Evolutionary conservation across 2,329 filamentous ascomycete species (phyloP).

Genomic region (Neurospora crassa): DNA sequence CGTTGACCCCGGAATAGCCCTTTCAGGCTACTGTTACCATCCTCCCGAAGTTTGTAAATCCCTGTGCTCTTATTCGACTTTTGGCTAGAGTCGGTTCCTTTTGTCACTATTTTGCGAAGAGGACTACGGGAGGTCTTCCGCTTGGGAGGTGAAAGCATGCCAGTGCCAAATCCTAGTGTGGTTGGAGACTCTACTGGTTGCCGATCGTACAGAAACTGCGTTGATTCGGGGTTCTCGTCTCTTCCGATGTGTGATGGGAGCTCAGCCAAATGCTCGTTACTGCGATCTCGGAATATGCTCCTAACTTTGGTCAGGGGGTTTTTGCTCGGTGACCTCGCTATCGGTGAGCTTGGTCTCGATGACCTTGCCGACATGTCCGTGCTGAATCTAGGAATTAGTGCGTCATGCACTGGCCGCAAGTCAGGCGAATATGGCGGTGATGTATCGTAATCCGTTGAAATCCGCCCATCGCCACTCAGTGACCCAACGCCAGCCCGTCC

Average conservation of each 20-base stretch:
- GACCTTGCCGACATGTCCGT: slow-evolving; percentile 53
- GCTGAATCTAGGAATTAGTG: slow-evolving; percentile 48
- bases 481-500: slow-evolving; percentile 40
- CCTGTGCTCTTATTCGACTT: slow-evolving; percentile 39
- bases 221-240: slow-evolving; percentile 22
- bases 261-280: slow-evolving; percentile 32
- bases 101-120: slow-evolving; percentile 25
- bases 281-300: slow-evolving; percentile 45
- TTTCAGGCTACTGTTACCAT: slow-evolving; percentile 46
- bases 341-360: slow-evolving; percentile 49
- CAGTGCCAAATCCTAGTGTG: slow-evolving; percentile 13
- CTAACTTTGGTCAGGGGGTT: slow-evolving; percentile 49
- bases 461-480: slow-evolving; percentile 27
- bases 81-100: slow-evolving; percentile 34
- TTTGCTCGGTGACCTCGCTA: slow-evolving; percentile 35
- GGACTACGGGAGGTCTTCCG: slow-evolving; percentile 29
- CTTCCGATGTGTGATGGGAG: slow-evolving; percentile 21
- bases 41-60: slow-evolving; percentile 39
- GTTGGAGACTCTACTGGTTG: slow-evolving; percentile 23
- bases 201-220: slow-evolving; percentile 13
- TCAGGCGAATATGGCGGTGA: slow-evolving; percentile 44
- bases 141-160: slow-evolving; percentile 18
- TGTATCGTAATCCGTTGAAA: slow-evolving; percentile 34
- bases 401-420: slow-evolving; percentile 32
- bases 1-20: slow-evolving; percentile 71